Evolutionary conservation across 495 filamentous ascomycete genomes (phyloP), one percentile per base, ranked within the genome.

Genomic region (Articulospora tetracladia): DNA sequence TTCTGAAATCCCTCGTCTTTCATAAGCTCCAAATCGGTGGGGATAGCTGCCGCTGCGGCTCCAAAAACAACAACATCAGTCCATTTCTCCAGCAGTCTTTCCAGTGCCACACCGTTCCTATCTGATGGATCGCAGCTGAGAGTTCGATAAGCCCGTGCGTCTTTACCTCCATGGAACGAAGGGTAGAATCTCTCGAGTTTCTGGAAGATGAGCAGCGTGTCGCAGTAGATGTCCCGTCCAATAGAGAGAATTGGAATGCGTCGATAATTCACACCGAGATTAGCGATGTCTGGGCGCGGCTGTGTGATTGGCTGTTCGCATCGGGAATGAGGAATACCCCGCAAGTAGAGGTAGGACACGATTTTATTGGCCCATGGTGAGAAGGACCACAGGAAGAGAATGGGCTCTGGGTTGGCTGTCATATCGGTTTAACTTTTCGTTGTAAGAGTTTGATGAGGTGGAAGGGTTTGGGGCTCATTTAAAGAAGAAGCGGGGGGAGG

Each of bases 161-260:
- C 46, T 58, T 66, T 56, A 59, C 17, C 44, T 6, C 22, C 19
- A 23, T 61, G 66, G 65, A 34, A 24, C 55, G 12, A 70, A 1
- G 76, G 74, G 63, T 77, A 79, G 10, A 68, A 65, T 1, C 67
- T 61, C 66, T 86, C 82, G 6, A 87, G 78, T 57, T 80, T 80
- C 1, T 64, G 63, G n/a, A 89, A 59, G 52, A 88, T 87, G 23
- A 87, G 74, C 26, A 76, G 75, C 11, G 80, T 80, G 69, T 85
- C 81, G 59, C 76, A 74, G 70, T 80, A 82, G 54, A 83, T 64
- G 53, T 80, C 74, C 12, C 76, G 72, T 41, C 80, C 82, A 52
- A 83, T 79, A 28, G 79, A 62, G 52, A 87, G 65, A 41, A 89
- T 57, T 0, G 86, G 86, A 49, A 88, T 86, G 51, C 86, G 83